Conservation (phyloP, 2,329 filamentous ascomycete genomes). For the Venturia carpophila region DNA sequence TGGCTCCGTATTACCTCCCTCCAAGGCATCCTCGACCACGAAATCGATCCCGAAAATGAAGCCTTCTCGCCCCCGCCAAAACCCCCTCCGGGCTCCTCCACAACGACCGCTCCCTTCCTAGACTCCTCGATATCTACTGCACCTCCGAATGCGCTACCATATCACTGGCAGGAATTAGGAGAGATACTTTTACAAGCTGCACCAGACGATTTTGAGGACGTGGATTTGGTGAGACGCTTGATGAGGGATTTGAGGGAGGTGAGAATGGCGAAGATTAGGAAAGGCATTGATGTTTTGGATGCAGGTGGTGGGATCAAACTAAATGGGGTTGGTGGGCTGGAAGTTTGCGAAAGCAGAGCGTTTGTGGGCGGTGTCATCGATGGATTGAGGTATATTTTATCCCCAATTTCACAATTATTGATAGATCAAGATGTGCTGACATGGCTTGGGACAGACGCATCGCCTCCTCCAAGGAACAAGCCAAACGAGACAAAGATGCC, state of each 20-base stretch:
- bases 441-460: conserved; percentile 45
- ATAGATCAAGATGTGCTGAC: conserved; percentile 35
- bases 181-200: conserved; percentile 82
- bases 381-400: conserved; percentile 52
- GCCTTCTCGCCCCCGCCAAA: conserved; percentile 73
- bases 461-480: conserved; percentile 70
- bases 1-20: conserved; percentile 79
- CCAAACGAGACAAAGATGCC: conserved; percentile 66
- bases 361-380: conserved; percentile 85
- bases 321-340: conserved; percentile 84
- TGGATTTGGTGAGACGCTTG: conserved; percentile 66
- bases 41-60: conserved; percentile 62
- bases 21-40: conserved; percentile 67
- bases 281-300: conserved; percentile 63
- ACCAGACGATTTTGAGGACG: conserved; percentile 68
- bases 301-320: conserved; percentile 63
- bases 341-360: conserved; percentile 76
- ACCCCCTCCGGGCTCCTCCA: conserved; percentile 40
- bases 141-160: conserved; percentile 66
- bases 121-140: conserved; percentile 64
- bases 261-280: conserved; percentile 78
- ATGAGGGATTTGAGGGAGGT: conserved; percentile 80
- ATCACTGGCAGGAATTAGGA: conserved; percentile 89
- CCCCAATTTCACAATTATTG: background rate
- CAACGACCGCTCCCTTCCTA: conserved; percentile 57